Base-by-base conservation (phyloP, 768 basidiomycete genomes). In the Tricholomella constricta region DNA sequence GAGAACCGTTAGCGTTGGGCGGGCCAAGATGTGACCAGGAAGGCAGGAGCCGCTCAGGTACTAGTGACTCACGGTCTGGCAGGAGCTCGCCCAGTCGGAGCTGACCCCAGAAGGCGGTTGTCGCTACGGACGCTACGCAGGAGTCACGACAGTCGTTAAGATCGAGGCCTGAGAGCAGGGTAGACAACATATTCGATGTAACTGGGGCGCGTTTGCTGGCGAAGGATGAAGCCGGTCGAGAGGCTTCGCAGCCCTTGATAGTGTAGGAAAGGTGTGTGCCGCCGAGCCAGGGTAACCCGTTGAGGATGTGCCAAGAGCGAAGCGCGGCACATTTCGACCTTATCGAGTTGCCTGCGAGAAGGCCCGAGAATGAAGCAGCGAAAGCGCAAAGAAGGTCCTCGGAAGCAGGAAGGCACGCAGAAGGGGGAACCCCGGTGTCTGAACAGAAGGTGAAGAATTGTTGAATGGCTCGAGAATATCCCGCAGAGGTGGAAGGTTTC, bases 71-170 rank as follows among this genome's bases (percentile, higher is more conserved):
- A n/a, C 12, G 50, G 37, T 14, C 23, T n/a, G 62, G 58, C 15
- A 70, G 57, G 1, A 73, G 43, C 42, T 73, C 69, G 2, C 72
- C 72, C 0, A 72, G 54, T 2, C 68, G 59, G 23, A 61, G 57
- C 47, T 71, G 70, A 1, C 62, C 65, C 65, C 68, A 72, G 53
- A 71, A 69, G n/a, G 70, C n/a, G 62, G 3, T 50, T 41, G 12
- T 37, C 2, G 70, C 68, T 2, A 56, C 57, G 2, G 60, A 62
- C 3, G 55, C 52, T 12, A 70, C 55, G 5, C 60, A 45, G 12
- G 55, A 36, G 26, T 72, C 70, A 11, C 62, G 2, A 48, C 1
- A 63, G n/a, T n/a, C n/a, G n/a, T n/a, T n/a, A n/a, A n/a, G n/a
- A n/a, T n/a, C n/a, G n/a, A n/a, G n/a, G n/a, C n/a, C n/a, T n/a